Base-by-base conservation (phyloP, 257 asterid species). In the Catharanthus roseus region DNA sequence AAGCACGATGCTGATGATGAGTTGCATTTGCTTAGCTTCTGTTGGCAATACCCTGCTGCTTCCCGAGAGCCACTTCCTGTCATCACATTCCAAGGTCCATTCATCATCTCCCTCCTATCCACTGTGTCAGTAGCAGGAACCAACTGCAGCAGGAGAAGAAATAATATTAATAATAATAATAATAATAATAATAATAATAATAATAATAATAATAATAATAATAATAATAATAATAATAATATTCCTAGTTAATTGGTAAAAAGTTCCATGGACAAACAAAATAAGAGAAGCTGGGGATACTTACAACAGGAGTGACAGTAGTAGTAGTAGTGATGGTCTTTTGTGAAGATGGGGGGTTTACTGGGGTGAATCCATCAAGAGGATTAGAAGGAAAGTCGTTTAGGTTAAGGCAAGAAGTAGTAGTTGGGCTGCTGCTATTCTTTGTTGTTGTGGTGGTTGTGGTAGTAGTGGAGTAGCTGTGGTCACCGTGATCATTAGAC, bases 1-100 rank as follows among this genome's bases (percentile, higher is more conserved):
- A 83, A 56, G 66, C 86, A 73, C n/a, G 87, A 68, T 21, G 89
- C 78, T 12, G 89, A 72, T 0, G 88, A 75, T 39, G 77, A 78
- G 74, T 75, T 72, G 72, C 83, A 53, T 47, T 69, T 70, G 53
- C 75, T 75, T 51, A 74, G 76, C 63, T 72, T 78, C 78, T 56
- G 70, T 51, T 72, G 70, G 36, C 58, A 68, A 47, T 21, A 29
- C 15, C 57, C 80, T 68, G 58, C 62, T 47, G 56, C 68, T 13
- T 71, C 72, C 33, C 67, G 50, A 65, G 73, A 21, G 29, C 68
- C 77, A 62, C 45, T 58, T 11, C 68, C 64, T 28, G 55, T 49
- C n/a, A 39, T 19, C n/a, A 21, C 47, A 54, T 72, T 70, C 74
- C 71, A 61, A 15, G 70, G 55, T 34, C 62, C 57, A 13, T 26